A percentile compares a stretch with the other conserved stretches of the same genome.
Conservation (phyloP, 2,329 filamentous ascomycete species). For the Aspergillus sclerotialis region DNA sequence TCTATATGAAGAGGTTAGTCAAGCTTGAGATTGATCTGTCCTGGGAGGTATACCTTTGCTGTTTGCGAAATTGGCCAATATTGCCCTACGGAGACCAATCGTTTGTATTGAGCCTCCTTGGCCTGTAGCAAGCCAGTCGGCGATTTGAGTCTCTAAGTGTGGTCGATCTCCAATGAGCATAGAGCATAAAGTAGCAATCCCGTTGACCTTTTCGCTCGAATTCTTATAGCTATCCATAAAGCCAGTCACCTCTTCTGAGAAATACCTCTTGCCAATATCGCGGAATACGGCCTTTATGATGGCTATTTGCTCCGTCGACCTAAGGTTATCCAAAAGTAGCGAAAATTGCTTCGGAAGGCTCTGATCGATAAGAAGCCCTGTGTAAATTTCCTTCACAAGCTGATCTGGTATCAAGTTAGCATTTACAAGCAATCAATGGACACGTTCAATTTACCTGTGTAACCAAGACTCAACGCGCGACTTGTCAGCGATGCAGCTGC, state of each 20-base stretch:
- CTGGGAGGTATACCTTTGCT: constrained; percentile 36
- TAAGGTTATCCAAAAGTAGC: constrained; percentile 36
- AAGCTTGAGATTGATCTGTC: not conserved
- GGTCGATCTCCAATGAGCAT: constrained; percentile 43
- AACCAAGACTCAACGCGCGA: constrained; percentile 63
- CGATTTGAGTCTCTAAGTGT: constrained; percentile 47
- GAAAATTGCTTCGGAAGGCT: constrained; percentile 23
- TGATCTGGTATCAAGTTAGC: constrained; percentile 27
- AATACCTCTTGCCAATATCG: constrained; percentile 36
- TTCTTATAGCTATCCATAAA: constrained; percentile 5
- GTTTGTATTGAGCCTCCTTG: constrained; percentile 60
- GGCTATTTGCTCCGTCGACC: constrained; percentile 42
- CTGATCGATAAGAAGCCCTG: constrained; percentile 25
- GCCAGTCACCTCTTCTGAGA: constrained; percentile 16
- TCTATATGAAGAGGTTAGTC: constrained; percentile 23
- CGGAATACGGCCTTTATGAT: constrained; percentile 40
- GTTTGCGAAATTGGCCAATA: constrained; percentile 51
- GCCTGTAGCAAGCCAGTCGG: constrained; percentile 59
- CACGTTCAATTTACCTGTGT: constrained; percentile 50
- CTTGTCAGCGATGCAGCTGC: constrained; percentile 42
- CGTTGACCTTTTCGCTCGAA: constrained; percentile 41
- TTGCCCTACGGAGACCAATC: constrained; percentile 60
- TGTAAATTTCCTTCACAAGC: constrained; percentile 34
- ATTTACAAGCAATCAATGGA: not conserved
- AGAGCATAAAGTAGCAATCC: constrained; percentile 52